Base-by-base conservation (phyloP, 2,329 filamentous ascomycete species). In the Sclerotinia sclerotiorum region DNA sequence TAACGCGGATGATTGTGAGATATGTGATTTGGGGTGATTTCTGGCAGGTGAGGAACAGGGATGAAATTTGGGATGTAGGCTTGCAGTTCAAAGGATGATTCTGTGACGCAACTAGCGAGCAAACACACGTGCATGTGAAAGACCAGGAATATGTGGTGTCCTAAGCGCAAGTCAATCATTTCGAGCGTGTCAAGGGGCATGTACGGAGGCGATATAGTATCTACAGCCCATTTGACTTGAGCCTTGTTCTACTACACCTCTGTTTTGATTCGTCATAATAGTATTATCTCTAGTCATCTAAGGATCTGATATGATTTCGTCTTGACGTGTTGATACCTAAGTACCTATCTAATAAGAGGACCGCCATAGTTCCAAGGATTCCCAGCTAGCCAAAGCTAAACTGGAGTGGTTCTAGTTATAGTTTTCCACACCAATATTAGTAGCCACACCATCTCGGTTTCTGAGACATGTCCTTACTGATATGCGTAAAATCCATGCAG, bases 1-100 rank as follows among this genome's bases (percentile, higher is more conserved):
- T 63, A 51, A 63, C 42, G 65, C 48, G 48, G 24, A 44, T 63
- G 27, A 62, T 44, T 42, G 27, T 63, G 35, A 52, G 48, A 62
- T 67, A 7, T 24, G 48, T 62, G 56, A 51, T 42, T 49, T 61
- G 32, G 55, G 65, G 24, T 54, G 32, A 67, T 27, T 11, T 62
- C 17, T 62, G 55, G 56, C 35, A 67, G 65, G 19, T 67, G 35
- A 52, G 46, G 19, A 62, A 24, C 32, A 32, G 15, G 56, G 49
- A 39, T 8, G 35, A 17, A 29, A 7, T 49, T 24, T 19, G 48
- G 24, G 42, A 24, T 13, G 32, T 46, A 19, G 24, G 11, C 15
- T 5, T 49, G 21, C 39, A 27, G 15, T 56, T 46, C 17, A 5
- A 27, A 60, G 42, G 24, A 19, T 48, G 32, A 60, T 11, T 66